These are phyloP conservation scores for Hypsizygus ulmarius DNA, from an alignment of 1,284 basidiomycete genomes.

Conservation along the genomic window DNA sequence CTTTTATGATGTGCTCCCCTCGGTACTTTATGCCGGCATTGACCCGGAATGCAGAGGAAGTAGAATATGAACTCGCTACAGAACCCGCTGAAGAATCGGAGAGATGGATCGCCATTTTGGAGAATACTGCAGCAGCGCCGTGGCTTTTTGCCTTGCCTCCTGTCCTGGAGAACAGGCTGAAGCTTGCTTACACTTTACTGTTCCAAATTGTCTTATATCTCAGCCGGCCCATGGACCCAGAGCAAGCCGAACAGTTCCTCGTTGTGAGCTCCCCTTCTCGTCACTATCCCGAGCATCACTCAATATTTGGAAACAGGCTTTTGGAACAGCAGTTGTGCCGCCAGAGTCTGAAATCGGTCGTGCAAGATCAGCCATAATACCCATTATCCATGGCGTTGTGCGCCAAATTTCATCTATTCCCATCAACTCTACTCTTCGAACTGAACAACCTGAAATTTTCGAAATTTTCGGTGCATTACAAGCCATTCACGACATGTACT, in stretches of 20 bases:
- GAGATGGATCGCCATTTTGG: slow-evolving; percentile 18
- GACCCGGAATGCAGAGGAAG: neutral
- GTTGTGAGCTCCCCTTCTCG: slow-evolving; percentile 13
- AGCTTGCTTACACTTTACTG: slow-evolving; percentile 22
- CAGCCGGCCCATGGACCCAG: slow-evolving; percentile 16
- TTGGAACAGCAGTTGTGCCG: slow-evolving; percentile 22
- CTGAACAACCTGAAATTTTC: slow-evolving; percentile 24
- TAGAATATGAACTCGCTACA: neutral
- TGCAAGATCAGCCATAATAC: slow-evolving; percentile 21
- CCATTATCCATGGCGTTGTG: slow-evolving; percentile 21
- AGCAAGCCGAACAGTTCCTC: slow-evolving; percentile 21
- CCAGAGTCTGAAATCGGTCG: slow-evolving; percentile 29
- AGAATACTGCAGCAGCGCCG: slow-evolving; percentile 20
- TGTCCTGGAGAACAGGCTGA: slow-evolving; percentile 17
- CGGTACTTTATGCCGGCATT: no score
- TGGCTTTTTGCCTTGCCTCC: slow-evolving; percentile 20
- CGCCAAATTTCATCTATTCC: slow-evolving; percentile 24
- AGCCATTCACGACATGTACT: slow-evolving; percentile 23
- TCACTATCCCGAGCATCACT: neutral
- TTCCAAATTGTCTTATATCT: slow-evolving; percentile 28
- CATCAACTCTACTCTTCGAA: slow-evolving; percentile 18
- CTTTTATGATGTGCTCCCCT: no score
- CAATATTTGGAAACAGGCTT: slow-evolving; percentile 17
- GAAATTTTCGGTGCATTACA: slow-evolving; percentile 24
- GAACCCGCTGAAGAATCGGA: slow-evolving; percentile 1